Base-by-base conservation (phyloP, 176 grass and related monocot species). In the Thinopyrum elongatum region DNA sequence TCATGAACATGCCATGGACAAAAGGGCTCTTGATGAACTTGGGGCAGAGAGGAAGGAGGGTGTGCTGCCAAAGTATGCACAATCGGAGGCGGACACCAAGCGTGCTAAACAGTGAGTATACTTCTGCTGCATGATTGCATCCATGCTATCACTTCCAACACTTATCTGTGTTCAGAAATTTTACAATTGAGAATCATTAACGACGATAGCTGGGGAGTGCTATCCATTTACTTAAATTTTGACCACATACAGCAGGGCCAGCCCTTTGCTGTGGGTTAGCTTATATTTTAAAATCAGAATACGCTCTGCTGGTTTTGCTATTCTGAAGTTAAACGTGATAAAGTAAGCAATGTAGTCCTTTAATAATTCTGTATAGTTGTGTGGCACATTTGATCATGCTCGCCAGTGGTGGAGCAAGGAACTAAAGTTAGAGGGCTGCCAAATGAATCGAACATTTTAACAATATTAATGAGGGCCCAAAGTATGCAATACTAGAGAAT, bases 51-150 rank as follows among this genome's bases (percentile, higher is more conserved):
- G 88, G 80, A 97, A 92, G 80, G 95, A 98, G 22, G 85, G 85
- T 12, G 65, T 75, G 70, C 85, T 39, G 15, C 75, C 44, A 16
- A 95, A 98, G 82, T 80, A 92, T 15, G n/a, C 62, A 33, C 92
- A 92, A 71, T 86, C 78, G 39, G 96, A 95, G 59, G 86, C 85
- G 0, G 93, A 98, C 71, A 88, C 88, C 25, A 98, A 93, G 70
- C 92, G 93, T 0, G 93, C 90, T 57, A 98, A 98, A 89, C 93
- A 98, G 96, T 98, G 91, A 91, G 91, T 86, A 85, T 51, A 55
- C 70, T 87, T 12, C 77, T 88, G n/a, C 71, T 74, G 23, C 26
- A 53, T 76, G 73, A 76, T 64, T 71, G 13, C 64, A 79, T 61
- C 69, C 34, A 21, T 27, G 11, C 38, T 79, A 88, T 51, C 10